Percentiles rank a stretch among this genome's conserved stretches.
These are phyloP conservation scores for Vaccinium vitisidaea DNA, from an alignment of 148 eudicot genomes.

Conservation along the genomic window DNA sequence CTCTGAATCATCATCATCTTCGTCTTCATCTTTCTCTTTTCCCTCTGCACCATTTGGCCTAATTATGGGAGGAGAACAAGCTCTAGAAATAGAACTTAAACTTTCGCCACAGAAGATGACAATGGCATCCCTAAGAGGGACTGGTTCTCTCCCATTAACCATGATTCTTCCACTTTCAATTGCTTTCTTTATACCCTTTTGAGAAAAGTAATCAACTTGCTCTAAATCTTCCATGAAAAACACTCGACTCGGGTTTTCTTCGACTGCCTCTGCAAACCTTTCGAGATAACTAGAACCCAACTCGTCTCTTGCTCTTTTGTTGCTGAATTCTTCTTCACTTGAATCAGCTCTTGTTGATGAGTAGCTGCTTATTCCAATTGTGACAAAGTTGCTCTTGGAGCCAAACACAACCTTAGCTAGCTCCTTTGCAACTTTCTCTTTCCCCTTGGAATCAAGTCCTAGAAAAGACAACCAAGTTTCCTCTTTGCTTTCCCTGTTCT, in stretches of 20 bases:
- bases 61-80: constrained; percentile 52
- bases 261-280: constrained; percentile 46
- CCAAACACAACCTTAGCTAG: constrained; percentile 56
- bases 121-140: constrained; percentile 57
- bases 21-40: constrained; percentile 25
- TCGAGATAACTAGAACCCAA: constrained; percentile 36
- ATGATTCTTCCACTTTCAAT: constrained; percentile 46
- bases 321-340: constrained; percentile 40
- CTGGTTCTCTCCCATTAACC: constrained; percentile 34
- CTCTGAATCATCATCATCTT: constrained; percentile 24
- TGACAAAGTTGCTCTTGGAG: constrained; percentile 31
- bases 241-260: constrained; percentile 61
- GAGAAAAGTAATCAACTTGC: constrained; percentile 47
- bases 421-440: constrained; percentile 44
- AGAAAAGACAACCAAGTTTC: constrained; percentile 62
- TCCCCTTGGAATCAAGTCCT: constrained; percentile 53
- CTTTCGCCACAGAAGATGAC: constrained; percentile 64
- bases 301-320: constrained; percentile 58
- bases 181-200: constrained; percentile 46
- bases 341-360: constrained; percentile 48
- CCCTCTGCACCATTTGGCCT: constrained; percentile 29
- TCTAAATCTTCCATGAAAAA: constrained; percentile 66
- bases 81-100: constrained; percentile 52
- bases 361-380: constrained; percentile 42
- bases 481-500: constrained; percentile 22